phyloP scores from a whole-genome alignment of 345 rosid genomes.

The Melaleuca alternifolia region DNA sequence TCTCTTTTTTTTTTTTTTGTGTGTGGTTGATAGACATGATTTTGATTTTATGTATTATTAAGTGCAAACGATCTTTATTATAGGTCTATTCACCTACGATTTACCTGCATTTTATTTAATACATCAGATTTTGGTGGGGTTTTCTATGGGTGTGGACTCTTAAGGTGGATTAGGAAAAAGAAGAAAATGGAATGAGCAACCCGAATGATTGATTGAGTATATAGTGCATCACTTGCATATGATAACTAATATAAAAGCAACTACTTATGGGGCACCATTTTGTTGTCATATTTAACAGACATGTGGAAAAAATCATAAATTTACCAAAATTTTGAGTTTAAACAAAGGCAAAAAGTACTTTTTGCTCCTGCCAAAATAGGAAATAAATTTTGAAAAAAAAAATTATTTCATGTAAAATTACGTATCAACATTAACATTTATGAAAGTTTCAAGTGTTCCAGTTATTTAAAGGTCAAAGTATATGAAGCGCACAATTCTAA shows the following conservation, averaged over 20 bases:
- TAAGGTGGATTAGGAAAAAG: neutral
- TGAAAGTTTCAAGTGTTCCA: neutral
- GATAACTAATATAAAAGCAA: neutral
- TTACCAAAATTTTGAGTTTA: neutral
- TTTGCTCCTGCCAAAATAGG: neutral
- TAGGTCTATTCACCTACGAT: neutral
- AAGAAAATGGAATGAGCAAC: neutral
- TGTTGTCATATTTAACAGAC: neutral
- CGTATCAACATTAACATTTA: neutral
- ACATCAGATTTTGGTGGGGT: neutral
- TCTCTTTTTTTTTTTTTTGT: no score
- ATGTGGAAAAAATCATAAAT: neutral
- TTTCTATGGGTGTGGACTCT: neutral
- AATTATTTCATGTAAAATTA: neutral
- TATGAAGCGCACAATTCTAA: neutral
- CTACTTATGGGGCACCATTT: neutral
- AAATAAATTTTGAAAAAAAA: neutral
- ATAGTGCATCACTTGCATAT: neutral
- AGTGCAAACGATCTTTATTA: neutral
- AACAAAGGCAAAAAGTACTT: neutral
- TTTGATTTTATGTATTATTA: no score
- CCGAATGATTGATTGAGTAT: neutral
- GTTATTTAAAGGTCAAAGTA: neutral
- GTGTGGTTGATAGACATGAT: neutral
- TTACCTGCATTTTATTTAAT: neutral